Percentiles rank a stretch among this genome's conserved stretches.
phyloP scores from a whole-genome alignment of 139 green algal genomes.

The Volvox africanus region DNA sequence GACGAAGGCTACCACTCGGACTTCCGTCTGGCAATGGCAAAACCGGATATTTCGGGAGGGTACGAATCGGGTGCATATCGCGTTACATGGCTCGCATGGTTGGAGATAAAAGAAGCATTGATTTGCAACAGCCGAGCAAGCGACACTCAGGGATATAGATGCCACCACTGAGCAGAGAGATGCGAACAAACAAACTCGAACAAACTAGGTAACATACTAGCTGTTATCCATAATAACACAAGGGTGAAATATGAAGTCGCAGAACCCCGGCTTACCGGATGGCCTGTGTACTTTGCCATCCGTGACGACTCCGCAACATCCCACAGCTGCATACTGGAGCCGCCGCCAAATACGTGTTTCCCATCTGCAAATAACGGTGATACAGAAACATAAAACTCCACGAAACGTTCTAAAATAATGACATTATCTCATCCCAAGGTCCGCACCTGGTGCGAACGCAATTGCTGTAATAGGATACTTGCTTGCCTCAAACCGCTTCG shows the following conservation, averaged over 20 bases:
- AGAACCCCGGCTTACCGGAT: constrained; percentile 62
- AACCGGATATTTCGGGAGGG: too few species aligned
- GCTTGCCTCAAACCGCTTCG: constrained; percentile 61
- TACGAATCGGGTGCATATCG: too few species aligned
- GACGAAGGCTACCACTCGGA: constrained; percentile 59
- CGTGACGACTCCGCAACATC: constrained; percentile 61
- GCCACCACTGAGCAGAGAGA: too few species aligned
- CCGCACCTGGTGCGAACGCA: constrained; percentile 60
- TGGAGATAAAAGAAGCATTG: too few species aligned
- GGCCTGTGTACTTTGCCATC: constrained; percentile 72
- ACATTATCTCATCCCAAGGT: neutral
- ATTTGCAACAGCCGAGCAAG: neutral
- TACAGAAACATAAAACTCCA: too few species aligned
- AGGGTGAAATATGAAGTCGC: too few species aligned
- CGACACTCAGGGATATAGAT: neutral
- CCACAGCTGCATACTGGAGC: constrained; percentile 72
- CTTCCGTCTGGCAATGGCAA: constrained; percentile 51
- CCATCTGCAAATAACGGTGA: constrained; percentile 56
- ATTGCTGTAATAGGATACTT: constrained; percentile 67
- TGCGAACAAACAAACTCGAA: too few species aligned
- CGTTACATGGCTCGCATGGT: too few species aligned
- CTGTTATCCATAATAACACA: too few species aligned
- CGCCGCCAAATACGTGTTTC: constrained; percentile 61
- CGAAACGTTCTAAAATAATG: neutral
- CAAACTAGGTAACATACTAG: too few species aligned